phyloP scores from a whole-genome alignment of 1,284 basidiomycete genomes.

The Mycena citricolor region DNA sequence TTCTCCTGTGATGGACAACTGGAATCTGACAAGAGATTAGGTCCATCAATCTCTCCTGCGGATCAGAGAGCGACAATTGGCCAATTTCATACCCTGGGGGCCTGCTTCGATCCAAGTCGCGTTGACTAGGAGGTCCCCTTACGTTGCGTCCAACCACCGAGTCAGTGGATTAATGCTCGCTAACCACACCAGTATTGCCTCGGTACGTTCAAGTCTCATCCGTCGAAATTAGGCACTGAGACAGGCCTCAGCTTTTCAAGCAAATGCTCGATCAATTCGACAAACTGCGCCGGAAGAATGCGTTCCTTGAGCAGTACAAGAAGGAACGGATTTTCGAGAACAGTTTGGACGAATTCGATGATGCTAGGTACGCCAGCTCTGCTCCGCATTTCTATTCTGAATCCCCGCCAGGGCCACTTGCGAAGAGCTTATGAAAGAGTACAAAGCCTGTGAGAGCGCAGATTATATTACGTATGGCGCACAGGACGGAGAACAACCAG shows the following conservation, averaged over 20 bases:
- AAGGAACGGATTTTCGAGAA: slow-evolving; percentile 94
- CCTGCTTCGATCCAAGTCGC: slow-evolving; percentile 98
- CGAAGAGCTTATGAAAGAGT: slow-evolving; percentile 85
- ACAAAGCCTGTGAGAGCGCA: slow-evolving; percentile 88
- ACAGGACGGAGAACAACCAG: slow-evolving; percentile 21
- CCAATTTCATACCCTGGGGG: slow-evolving; percentile 99
- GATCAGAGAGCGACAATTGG: slow-evolving; percentile 94
- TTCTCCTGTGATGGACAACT: slow-evolving; percentile 9
- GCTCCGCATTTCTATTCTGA: slow-evolving; percentile 6
- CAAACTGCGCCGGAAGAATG: slow-evolving; percentile 83
- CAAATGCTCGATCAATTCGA: slow-evolving; percentile 97
- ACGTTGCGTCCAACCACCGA: slow-evolving; percentile 84
- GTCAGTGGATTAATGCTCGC: slow-evolving; percentile 99
- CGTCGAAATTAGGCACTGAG: too few relatives aligned
- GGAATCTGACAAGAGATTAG: too few relatives aligned
- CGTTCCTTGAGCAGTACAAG: slow-evolving; percentile 97
- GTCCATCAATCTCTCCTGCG: slow-evolving; percentile 96
- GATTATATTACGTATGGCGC: slow-evolving; percentile 79
- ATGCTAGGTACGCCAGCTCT: slow-evolving; percentile 66
- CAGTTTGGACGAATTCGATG: slow-evolving; percentile 91
- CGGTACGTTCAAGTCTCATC: slow-evolving; percentile 51
- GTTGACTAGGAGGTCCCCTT: slow-evolving; percentile 88
- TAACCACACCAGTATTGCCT: slow-evolving; percentile 97
- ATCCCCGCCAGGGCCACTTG: slow-evolving; percentile 66
- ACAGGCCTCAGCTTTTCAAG: slow-evolving; percentile 76